These are phyloP conservation scores for Prinsepia uniflora DNA, from an alignment of 306 rosid species.

Conservation along the genomic window DNA sequence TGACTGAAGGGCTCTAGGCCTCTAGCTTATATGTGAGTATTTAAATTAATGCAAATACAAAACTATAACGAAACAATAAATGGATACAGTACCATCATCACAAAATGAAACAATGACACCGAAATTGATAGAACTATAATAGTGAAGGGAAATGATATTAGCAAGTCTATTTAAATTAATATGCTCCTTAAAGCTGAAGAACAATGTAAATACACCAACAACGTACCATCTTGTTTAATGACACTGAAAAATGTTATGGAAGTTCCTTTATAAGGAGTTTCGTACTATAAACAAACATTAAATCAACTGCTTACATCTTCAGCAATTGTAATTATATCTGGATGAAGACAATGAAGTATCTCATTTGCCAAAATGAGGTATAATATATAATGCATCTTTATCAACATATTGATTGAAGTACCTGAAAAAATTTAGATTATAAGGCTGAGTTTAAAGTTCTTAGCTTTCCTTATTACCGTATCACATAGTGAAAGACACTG, in stretches of 20 bases:
- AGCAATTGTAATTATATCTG: conserved; percentile 82
- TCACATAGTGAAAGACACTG: not conserved
- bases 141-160: not conserved
- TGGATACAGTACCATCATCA: too few species aligned
- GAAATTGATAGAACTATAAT: not conserved
- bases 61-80: too few species aligned
- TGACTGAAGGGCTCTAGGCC: too few species aligned
- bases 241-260: not conserved
- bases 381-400: conserved; percentile 70
- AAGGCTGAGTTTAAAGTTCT: conserved; percentile 12
- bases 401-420: conserved; percentile 95
- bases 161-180: not conserved
- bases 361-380: conserved; percentile 92
- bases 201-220: too few species aligned
- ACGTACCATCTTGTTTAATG: too few species aligned
- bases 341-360: conserved; percentile 69
- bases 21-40: too few species aligned
- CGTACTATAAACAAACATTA: not conserved
- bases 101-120: too few species aligned
- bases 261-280: not conserved
- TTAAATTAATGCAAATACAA: too few species aligned
- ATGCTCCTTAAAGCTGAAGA: too few species aligned
- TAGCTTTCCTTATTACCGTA: not conserved
- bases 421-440: conserved; percentile 40
- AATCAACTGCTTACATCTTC: conserved; percentile 66